Evolutionary conservation across 768 basidiomycete species (phyloP).

Genomic region (Leucocoprinus birnbaumii): DNA sequence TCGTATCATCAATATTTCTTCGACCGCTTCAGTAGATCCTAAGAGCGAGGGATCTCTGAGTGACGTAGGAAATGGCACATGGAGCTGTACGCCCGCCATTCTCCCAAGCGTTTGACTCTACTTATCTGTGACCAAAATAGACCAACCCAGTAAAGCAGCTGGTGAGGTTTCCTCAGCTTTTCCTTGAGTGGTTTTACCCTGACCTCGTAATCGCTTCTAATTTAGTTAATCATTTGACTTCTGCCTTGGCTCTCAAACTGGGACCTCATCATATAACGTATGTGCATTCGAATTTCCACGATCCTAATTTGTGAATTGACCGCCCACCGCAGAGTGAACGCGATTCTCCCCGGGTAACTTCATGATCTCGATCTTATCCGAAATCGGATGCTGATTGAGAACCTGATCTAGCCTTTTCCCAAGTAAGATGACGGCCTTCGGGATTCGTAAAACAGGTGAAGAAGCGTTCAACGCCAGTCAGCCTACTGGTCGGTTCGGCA

Average conservation of each 20-base stretch:
- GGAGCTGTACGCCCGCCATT: constrained; percentile 65
- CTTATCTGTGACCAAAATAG: constrained; percentile 31
- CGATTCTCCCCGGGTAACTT: constrained; percentile 83
- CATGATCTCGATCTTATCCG: no score
- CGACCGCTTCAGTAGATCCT: constrained; percentile 57
- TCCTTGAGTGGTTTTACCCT: no score
- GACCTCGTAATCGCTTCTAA: no score
- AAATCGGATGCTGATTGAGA: background rate
- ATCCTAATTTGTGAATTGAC: background rate
- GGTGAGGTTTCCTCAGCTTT: constrained; percentile 25
- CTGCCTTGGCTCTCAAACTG: constrained; percentile 65
- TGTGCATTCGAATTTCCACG: constrained; percentile 20
- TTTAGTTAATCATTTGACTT: constrained; percentile 75
- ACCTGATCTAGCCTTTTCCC: constrained; percentile 52
- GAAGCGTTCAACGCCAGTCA: constrained; percentile 49
- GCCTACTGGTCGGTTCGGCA: constrained; percentile 69
- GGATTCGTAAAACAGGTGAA: constrained; percentile 53
- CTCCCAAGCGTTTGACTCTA: background rate
- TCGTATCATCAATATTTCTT: constrained; percentile 85
- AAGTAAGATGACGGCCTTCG: constrained; percentile 82
- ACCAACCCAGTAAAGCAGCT: constrained; percentile 83
- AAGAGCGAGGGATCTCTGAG: constrained; percentile 49
- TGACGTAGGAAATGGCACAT: constrained; percentile 58
- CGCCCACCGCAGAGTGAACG: constrained; percentile 61
- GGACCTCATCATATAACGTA: constrained; percentile 62